Base-by-base conservation (phyloP, 139 green algal species). In the Coelastrella sp. region DNA sequence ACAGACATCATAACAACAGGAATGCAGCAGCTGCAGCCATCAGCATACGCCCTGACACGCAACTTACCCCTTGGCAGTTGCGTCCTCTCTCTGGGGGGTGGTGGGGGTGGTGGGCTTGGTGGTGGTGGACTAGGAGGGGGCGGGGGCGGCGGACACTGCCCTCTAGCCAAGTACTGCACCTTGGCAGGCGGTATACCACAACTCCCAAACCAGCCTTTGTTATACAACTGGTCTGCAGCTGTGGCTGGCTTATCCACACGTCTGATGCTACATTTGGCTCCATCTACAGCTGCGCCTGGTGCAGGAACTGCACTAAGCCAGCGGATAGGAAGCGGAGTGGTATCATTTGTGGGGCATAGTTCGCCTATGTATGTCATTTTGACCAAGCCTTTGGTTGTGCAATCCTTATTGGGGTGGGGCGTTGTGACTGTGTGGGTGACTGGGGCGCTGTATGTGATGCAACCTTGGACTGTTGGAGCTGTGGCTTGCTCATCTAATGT, bases 141-240 rank as follows among this genome's bases (percentile, higher is more conserved):
- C 5, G 68, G 68, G 54, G 83, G 66, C 7, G 19, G 66, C 4
- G 83, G 54, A 60, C 83, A 88, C 14, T 88, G 20, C 17, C 68
- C 68, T 20, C 83, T 6, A 2, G 83, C 83, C 47, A 88, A 4
- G 10, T 64, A 88, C 68, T 88, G 83, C 17, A 80, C 17, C 7
- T 73, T 20, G 5, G 83, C 68, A 17, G 83, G 83, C 4, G 83
- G 83, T 0, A 88, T 61, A 2, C 83, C 83, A 58, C 83, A 88
- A 20, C 83, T 73, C 6, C 83, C 83, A 71, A 88, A 80, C 54
- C 56, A 88, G 3, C 80, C 56, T 22, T 80, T 80, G 83, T 88
- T 88, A 68, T 20, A 88, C 19, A 80, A 7, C 6, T 57, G 14
- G 14, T 80, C 83, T 5, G 0, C 4, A 7, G 54, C 54, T 64